Evolutionary conservation across 2,329 filamentous ascomycete genomes (phyloP), one percentile per base, ranked within the genome.

Genomic region (Aschersonia sp.): DNA sequence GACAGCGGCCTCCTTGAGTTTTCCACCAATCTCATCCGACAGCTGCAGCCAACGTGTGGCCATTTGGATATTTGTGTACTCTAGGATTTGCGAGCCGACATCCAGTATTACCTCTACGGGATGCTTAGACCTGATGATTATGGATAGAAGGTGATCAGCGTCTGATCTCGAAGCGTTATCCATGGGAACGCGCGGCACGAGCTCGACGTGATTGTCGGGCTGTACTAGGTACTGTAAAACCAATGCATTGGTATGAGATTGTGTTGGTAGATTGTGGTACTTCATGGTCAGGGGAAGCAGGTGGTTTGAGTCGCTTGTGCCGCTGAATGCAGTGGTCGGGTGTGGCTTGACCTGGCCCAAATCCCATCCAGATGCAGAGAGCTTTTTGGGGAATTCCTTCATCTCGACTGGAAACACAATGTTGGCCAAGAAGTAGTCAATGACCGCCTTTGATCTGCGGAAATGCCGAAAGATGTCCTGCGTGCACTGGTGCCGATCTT

Each of bases 361-460:
- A 50, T 87, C 80, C 82, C 81, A 87, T 0, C 79, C 81, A 0
- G 81, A 85, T 0, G 78, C 70, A 0, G 76, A 78, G 0, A 87
- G 60, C 50, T 85, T 86, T 7, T 68, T 48, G 0, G 74, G 72
- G 44, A 84, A 87, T 49, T 84, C 75, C 29, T 72, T 78, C 51
- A 76, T 71, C 29, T 81, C 73, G 33, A 70, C 76, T 0, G 79
- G 69, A 51, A 86, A 86, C 0, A 83, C 72, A 0, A 80, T 56
- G 5, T 68, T 58, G 0, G 62, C 59, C 0, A 89, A 58, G 55
- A 75, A 88, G 52, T 79, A 87, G 51, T 88, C 76, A 2, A 87
- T 69, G 0, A 66, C 67, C 0, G 58, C 61, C 50, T 79, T 81
- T 0, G 72, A 68, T 49, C 66, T 68, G 0, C 69, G 64, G 0